Evolutionary conservation across 192 early-diverging fungal species (phyloP).

Genomic region (Umbelopsis sp.): DNA sequence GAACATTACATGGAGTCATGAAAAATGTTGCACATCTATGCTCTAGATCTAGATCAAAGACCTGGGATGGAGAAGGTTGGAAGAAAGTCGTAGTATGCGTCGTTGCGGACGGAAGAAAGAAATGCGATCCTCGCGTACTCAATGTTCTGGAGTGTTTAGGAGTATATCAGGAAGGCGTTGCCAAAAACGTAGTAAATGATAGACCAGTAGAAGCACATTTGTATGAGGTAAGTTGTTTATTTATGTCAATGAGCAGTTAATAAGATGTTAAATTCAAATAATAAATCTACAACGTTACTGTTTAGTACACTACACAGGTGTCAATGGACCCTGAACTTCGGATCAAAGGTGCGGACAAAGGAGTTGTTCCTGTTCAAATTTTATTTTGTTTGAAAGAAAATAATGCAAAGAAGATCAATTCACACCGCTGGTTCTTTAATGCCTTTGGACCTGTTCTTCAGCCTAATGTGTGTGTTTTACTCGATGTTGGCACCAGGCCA

Average conservation of each 20-base stretch:
- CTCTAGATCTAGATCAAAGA: constrained; percentile 65
- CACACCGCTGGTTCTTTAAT: constrained; percentile 97
- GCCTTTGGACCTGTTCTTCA: constrained; percentile 80
- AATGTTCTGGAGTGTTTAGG: constrained; percentile 85
- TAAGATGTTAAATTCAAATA: background rate
- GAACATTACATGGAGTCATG: constrained; percentile 86
- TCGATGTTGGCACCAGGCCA: constrained; percentile 94
- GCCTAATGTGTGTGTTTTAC: constrained; percentile 87
- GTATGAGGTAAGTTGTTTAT: constrained; percentile 58
- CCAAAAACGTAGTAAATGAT: constrained; percentile 68
- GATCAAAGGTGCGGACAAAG: constrained; percentile 66
- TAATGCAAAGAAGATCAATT: constrained; percentile 94
- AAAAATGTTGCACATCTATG: constrained; percentile 94
- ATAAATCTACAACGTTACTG: background rate
- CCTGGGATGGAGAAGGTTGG: constrained; percentile 87
- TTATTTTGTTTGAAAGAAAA: constrained; percentile 93
- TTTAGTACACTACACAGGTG: constrained; percentile 79
- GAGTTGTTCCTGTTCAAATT: constrained; percentile 84
- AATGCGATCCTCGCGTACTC: constrained; percentile 71
- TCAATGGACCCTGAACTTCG: constrained; percentile 64
- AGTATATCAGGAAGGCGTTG: constrained; percentile 71
- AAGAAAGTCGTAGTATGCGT: constrained; percentile 90
- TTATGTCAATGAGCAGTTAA: background rate
- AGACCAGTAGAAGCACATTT: constrained; percentile 78
- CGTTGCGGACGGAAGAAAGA: constrained; percentile 87